Evolutionary conservation across 1,139 yeast species (phyloP), one percentile per base, ranked within the genome.

Genomic region (Suhomyces bolitotheri): DNA sequence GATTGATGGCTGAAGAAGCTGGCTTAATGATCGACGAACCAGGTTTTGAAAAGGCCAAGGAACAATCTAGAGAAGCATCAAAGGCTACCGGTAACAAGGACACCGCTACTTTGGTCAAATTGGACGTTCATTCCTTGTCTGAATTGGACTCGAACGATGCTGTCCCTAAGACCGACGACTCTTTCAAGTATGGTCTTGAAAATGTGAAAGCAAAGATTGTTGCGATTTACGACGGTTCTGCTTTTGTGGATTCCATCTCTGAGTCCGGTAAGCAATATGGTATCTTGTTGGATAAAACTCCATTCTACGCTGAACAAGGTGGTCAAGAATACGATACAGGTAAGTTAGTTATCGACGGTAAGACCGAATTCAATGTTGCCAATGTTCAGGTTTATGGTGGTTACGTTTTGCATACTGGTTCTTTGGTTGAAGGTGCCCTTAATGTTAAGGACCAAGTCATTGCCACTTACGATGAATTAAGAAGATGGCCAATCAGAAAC

Each of bases 241-340:
- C 70, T 32, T 88, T 89, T 51, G 79, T 78, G 34, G 61, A 64
- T 32, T 40, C 62, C 20, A 45, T 50, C 26, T 58, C 65, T 16
- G 67, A 63, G 31, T 46, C 65, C 16, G 64, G 73, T 30, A 70
- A 73, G 50, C 88, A 83, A 57, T 67, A 76, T 46, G 98, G 98
- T 58, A 65, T 92, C 38, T 62, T 92, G 38, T 73, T 92, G 44
- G 95, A 92, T 62, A 82, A 78, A 62, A 86, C 97, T 22, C 94
- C 95, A 58, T 88, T 92, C 66, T 92, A 92, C 57, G 97, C 98
- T 33, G 99, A 92, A 67, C 95, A 87, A 66, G 99, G 99, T 78
- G 99, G 99, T 56, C 99, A 92, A 72, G 97, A 88, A 64, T 84
- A 76, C 57, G 99, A 92, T 60, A 85, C 95, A 29, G 99, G 99